These are phyloP conservation scores for Parachaetomium inaequale DNA, from an alignment of 495 filamentous ascomycete species.

Conservation along the genomic window DNA sequence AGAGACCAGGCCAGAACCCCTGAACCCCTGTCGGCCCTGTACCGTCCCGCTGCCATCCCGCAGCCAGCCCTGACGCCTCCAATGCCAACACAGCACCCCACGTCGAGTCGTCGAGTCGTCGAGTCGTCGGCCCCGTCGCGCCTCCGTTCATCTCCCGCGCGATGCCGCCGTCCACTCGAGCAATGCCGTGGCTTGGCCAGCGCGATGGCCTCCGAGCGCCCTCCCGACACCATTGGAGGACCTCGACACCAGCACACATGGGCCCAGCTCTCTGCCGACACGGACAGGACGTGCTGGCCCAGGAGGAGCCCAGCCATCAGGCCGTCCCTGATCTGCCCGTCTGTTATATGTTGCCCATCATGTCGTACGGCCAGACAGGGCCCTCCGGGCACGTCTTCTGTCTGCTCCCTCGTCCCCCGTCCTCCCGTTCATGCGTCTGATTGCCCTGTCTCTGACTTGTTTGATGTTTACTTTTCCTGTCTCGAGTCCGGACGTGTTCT, in stretches of 20 bases:
- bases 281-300: not conserved
- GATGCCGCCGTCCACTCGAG: not conserved
- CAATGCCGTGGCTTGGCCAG: constrained; percentile 13
- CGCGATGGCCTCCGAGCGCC: not conserved
- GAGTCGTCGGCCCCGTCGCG: too few species aligned
- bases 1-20: not conserved
- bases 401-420: not conserved
- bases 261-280: not conserved
- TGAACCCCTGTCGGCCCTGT: constrained; percentile 17
- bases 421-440: not conserved
- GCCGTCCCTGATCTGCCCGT: too few species aligned
- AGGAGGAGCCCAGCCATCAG: not conserved
- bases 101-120: constrained; percentile 14
- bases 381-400: not conserved
- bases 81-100: constrained; percentile 11
- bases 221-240: not conserved
- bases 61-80: constrained; percentile 12
- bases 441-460: not conserved
- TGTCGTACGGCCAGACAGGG: not conserved
- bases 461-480: not conserved
- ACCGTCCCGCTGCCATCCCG: not conserved
- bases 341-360: not conserved
- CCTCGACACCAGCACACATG: not conserved
- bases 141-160: constrained; percentile 3
- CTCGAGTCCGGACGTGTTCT: not conserved